Evolutionary conservation across 2,329 filamentous ascomycete genomes (phyloP), one percentile per base, ranked within the genome.

Genomic region (Annulohypoxylon truncatum): DNA sequence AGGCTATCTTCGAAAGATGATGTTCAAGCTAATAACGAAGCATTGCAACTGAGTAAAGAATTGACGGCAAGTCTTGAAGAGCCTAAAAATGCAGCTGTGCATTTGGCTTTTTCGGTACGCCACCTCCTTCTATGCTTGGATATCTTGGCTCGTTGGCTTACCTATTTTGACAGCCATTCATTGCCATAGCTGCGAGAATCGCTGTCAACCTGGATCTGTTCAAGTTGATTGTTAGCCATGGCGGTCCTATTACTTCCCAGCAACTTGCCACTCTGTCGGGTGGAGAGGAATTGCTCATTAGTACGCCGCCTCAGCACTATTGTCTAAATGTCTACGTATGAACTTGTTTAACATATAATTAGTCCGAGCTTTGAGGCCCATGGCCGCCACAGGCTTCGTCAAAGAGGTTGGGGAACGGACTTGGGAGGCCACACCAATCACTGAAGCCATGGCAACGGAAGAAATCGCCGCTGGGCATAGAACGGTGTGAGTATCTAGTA

Each of bases 241-340:
- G 40, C 6, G 56, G 38, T 7, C 62, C 68, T 0, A 46, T 74
- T 18, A 69, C 58, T 7, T 74, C 71, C 0, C 2, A 58, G 24
- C 57, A 72, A 20, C 71, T 76, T 1, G 72, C 72, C 1, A 46
- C 54, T 0, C 42, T 68, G 3, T 70, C 74, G 1, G 61, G 71
- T 0, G 72, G 69, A 3, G 73, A 76, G 57, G 74, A 74, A 54
- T 44, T 74, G 4, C 31, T 76, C 15, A 75, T 76, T 42, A 50
- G 74, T 75, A 67, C 15, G 38, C 10, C 20, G 6, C 12, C 28
- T 31, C 28, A 5, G n/a, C 3, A 18, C 33, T 18, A 3, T 24
- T 28, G n/a, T n/a, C 31, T 35, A 1, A 2, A n/a, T 33, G 33
- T 13, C 20, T n/a, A 15, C n/a, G 18, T 6, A 31, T 12, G 1